Evolutionary conservation across 352 stramenopile genomes (phyloP).

Genomic region (Pythium dissotocum): DNA sequence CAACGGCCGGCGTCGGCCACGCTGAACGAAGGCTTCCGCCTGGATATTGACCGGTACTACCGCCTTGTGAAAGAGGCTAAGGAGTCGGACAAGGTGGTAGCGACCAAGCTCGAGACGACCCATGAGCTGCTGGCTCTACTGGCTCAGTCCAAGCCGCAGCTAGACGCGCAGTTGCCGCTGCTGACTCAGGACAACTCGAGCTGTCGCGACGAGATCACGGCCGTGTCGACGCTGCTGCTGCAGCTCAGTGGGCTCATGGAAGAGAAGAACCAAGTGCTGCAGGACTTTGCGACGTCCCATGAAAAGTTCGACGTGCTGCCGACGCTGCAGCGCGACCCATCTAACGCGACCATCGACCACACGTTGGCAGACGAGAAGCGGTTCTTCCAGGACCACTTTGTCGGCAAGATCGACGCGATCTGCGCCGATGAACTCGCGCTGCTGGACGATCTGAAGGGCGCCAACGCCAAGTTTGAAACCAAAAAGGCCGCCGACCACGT

Average conservation of each 20-base stretch:
- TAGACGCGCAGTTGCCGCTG: constrained; percentile 56
- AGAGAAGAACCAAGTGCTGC: constrained; percentile 61
- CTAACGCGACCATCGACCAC: constrained; percentile 26
- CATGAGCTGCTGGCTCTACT: constrained; percentile 41
- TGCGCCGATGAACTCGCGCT: constrained; percentile 49
- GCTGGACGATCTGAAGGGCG: constrained; percentile 39
- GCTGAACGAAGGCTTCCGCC: constrained; percentile 58
- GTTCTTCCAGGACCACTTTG: constrained; percentile 65
- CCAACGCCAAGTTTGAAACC: constrained; percentile 58
- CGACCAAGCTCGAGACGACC: constrained; percentile 44
- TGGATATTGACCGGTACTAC: constrained; percentile 75
- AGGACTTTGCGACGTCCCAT: constrained; percentile 49
- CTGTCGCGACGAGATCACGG: constrained; percentile 52
- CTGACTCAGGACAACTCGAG: constrained; percentile 51
- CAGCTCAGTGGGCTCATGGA: constrained; percentile 50
- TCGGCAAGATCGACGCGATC: constrained; percentile 52
- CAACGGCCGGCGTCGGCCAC: constrained; percentile 46
- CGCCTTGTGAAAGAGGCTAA: constrained; percentile 73
- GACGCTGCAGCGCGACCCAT: constrained; percentile 38
- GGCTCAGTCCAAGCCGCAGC: constrained; percentile 45
- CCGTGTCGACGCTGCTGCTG: constrained; percentile 54
- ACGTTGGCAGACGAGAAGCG: constrained; percentile 55
- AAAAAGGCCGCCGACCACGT: constrained; percentile 62
- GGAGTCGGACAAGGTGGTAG: constrained; percentile 64
- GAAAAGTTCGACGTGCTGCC: constrained; percentile 66